Conservation (phyloP, 257 asterid genomes). For the Solanum bulbocastanum region DNA sequence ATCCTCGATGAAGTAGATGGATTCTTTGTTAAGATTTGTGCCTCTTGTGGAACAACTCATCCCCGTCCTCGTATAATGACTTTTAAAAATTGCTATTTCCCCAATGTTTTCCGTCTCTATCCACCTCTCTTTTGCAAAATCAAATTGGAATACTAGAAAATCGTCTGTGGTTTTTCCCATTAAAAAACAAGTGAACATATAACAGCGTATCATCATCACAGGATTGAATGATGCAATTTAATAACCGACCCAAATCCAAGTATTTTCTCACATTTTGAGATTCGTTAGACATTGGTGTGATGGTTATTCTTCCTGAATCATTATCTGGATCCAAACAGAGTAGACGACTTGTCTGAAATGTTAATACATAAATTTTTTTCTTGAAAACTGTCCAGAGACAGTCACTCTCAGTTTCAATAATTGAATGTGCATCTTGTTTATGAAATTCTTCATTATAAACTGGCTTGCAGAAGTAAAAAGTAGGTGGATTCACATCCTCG, state of each 20-base stretch:
- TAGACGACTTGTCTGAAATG: not conserved
- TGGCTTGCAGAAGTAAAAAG: not conserved
- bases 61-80: not conserved
- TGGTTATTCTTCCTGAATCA: not conserved
- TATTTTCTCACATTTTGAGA: not conserved
- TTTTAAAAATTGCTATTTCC: not conserved
- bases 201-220: not conserved
- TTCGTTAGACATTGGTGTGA: not conserved
- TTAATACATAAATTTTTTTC: not conserved
- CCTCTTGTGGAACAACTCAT: not conserved
- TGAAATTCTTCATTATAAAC: not conserved
- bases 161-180: too few species aligned
- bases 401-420: rapidly evolving
- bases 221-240: not conserved
- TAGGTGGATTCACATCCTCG: not conserved
- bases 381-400: not conserved
- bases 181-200: not conserved
- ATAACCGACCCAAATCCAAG: not conserved
- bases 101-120: not conserved
- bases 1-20: not conserved
- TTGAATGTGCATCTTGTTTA: not conserved
- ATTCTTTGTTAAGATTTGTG: not conserved
- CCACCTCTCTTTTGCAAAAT: not conserved
- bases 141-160: not conserved
- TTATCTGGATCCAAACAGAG: not conserved